phyloP scores from a whole-genome alignment of 805 yeast genomes.

The Starmerella stellata region DNA sequence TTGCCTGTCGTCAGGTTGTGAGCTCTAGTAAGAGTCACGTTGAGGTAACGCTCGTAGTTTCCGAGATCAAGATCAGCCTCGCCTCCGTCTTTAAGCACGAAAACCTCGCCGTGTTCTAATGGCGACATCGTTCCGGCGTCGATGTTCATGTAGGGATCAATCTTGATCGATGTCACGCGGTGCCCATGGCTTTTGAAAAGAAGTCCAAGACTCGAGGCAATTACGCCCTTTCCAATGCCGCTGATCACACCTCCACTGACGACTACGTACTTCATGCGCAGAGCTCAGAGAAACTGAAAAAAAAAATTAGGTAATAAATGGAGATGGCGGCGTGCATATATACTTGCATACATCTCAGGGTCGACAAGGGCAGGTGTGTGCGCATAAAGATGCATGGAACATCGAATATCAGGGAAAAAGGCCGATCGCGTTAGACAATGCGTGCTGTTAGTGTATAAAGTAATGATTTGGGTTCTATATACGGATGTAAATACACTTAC shows the following conservation, averaged over 20 bases:
- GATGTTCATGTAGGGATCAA: constrained; percentile 97
- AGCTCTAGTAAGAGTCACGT: constrained; percentile 77
- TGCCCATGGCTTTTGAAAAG: constrained; percentile 81
- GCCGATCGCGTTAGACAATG: too few relatives aligned
- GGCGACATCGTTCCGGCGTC: constrained; percentile 99
- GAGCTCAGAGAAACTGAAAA: not conserved
- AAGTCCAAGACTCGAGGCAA: constrained; percentile 91
- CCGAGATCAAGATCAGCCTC: constrained; percentile 97
- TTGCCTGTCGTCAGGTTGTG: constrained; percentile 98
- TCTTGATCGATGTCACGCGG: constrained; percentile 91
- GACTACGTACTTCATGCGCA: constrained; percentile 92
- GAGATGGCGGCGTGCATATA: too few relatives aligned
- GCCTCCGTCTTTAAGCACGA: constrained; percentile 95
- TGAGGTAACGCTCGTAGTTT: constrained; percentile 90
- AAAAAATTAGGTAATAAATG: constrained; percentile 6
- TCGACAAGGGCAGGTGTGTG: too few relatives aligned
- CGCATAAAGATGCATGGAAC: too few relatives aligned
- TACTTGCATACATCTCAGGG: too few relatives aligned
- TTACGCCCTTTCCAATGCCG: constrained; percentile 98
- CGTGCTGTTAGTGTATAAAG: too few relatives aligned
- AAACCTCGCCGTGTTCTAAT: constrained; percentile 96
- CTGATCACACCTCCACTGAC: constrained; percentile 99
- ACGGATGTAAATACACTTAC: too few relatives aligned
- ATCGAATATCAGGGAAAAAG: too few relatives aligned
- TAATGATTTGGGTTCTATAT: too few relatives aligned